Base-by-base conservation (phyloP, 306 rosid species). In the Trifolium repens region DNA sequence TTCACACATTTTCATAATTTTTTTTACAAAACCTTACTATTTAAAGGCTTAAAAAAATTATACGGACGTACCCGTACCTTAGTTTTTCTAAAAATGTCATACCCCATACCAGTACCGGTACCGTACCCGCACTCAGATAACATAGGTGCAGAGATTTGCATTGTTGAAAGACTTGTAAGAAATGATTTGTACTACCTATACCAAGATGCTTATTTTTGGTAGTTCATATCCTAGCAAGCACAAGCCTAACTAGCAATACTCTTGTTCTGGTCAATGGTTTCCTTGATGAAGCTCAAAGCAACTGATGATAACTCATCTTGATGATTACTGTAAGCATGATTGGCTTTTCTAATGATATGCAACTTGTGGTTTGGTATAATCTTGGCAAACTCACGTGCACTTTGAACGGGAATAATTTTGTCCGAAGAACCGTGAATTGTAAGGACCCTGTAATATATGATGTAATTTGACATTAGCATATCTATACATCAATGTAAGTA, bases 361-460 rank as follows among this genome's bases (percentile, higher is more conserved):
- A 90, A 58, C 79, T 86, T 76, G 87, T 90, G 96, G 79, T 93
- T 86, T 7, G 89, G 89, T 84, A 90, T 82, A 67, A 87, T 85
- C 84, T 90, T 88, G 54, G 81, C 80, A 71, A 92, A 88, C 80
- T 84, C 92, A 0, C 24, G 58, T 16, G 96, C 92, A 72, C 86
- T 89, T 69, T 84, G 81, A 55, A 88, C 84, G 0, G 84, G 85
- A 58, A 83, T 75, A 67, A 66, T 34, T 66, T 77, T 74, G 44
- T 88, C 96, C 4, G 80, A 87, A 62, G 89, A 67, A 80, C 97
- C 97, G 79, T 92, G 96, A 66, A 88, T 64, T 22, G 92, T 88
- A 14, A 85, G 35, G 42, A 92, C 90, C 87, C 96, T 92, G 85
- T 61, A 19, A 71, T 34, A 40, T 42, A 65, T 34, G 27, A 78